phyloP scores from a whole-genome alignment of 768 basidiomycete genomes.

The Strobilomyces confusus region DNA sequence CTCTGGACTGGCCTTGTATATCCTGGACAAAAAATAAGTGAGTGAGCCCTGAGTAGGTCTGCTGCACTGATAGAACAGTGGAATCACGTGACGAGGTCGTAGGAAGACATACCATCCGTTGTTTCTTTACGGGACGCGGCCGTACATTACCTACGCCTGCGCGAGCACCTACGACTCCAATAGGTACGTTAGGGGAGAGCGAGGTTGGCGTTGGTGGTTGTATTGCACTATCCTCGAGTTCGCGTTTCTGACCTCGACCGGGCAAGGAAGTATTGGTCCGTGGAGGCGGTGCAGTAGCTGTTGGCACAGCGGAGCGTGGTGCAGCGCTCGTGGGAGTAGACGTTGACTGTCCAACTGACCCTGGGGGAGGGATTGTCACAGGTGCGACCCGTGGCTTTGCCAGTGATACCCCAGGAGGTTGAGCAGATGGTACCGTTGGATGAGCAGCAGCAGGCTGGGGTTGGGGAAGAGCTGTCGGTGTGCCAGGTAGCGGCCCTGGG shows the following conservation, averaged over 20 bases:
- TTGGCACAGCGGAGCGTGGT: constrained; percentile 28
- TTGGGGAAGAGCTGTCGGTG: constrained; percentile 31
- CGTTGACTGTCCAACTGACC: constrained; percentile 25
- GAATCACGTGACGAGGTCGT: neutral
- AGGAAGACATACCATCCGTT: constrained; percentile 55
- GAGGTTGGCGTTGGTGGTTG: constrained; percentile 21
- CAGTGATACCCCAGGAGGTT: constrained; percentile 17
- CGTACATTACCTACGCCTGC: constrained; percentile 55
- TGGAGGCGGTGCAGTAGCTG: constrained; percentile 23
- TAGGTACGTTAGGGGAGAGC: constrained; percentile 22
- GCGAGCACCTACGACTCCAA: constrained; percentile 45
- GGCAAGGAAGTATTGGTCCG: constrained; percentile 12
- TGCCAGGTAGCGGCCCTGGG: constrained; percentile 19
- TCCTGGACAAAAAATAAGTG: constrained; percentile 45
- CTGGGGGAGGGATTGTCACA: constrained; percentile 31
- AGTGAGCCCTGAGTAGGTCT: constrained; percentile 8
- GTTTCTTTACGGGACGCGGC: constrained; percentile 73
- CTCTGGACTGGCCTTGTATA: constrained; percentile 58
- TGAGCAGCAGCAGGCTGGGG: constrained; percentile 29
- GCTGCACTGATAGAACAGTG: neutral
- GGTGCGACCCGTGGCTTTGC: constrained; percentile 30
- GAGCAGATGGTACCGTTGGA: constrained; percentile 19
- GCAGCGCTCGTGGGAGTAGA: constrained; percentile 32
- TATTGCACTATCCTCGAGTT: constrained; percentile 24
- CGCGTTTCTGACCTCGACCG: constrained; percentile 33